Percentiles rank a stretch among this genome's conserved stretches.
phyloP scores from a whole-genome alignment of 148 eudicot species.

The Cornus controversa region DNA sequence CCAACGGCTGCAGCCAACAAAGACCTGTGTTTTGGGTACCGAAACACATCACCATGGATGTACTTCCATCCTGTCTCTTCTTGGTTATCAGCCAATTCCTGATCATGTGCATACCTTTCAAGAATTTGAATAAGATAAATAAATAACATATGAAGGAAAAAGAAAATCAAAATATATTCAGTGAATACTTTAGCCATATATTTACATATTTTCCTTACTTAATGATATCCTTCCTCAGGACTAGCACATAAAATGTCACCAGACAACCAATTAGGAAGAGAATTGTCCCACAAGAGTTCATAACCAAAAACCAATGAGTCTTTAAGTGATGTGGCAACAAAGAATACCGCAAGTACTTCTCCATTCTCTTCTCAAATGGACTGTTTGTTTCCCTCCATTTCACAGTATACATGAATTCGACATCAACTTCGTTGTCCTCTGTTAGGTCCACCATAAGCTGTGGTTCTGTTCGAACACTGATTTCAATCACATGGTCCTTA shows the following conservation, averaged over 20 bases:
- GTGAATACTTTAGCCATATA: not conserved
- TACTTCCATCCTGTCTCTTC: slow-evolving; percentile 33
- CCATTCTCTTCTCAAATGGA: slow-evolving; percentile 23
- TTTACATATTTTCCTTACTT: slow-evolving; percentile 12
- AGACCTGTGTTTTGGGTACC: slow-evolving; percentile 18
- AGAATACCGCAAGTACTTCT: not conserved
- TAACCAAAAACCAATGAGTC: slow-evolving; percentile 3
- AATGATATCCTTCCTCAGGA: slow-evolving; percentile 21
- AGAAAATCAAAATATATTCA: too few relatives aligned
- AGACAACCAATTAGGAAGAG: slow-evolving; percentile 10
- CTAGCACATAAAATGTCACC: slow-evolving; percentile 13
- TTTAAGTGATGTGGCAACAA: slow-evolving; percentile 9
- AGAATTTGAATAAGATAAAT: too few relatives aligned
- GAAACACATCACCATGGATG: slow-evolving; percentile 28
- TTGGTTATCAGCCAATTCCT: slow-evolving; percentile 19
- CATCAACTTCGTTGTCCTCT: too few relatives aligned
- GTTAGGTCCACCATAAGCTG: too few relatives aligned
- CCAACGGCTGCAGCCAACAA: slow-evolving; percentile 25
- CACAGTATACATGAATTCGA: too few relatives aligned
- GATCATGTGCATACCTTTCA: slow-evolving; percentile 12
- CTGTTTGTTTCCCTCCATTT: slow-evolving; percentile 12
- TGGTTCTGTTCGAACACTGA: too few relatives aligned
- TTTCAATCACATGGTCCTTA: too few relatives aligned
- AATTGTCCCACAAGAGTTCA: slow-evolving; percentile 9
- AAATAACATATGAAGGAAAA: too few relatives aligned